These are phyloP conservation scores for Paraleonurus japonicus DNA, from an alignment of 257 asterid species.

Conservation along the genomic window DNA sequence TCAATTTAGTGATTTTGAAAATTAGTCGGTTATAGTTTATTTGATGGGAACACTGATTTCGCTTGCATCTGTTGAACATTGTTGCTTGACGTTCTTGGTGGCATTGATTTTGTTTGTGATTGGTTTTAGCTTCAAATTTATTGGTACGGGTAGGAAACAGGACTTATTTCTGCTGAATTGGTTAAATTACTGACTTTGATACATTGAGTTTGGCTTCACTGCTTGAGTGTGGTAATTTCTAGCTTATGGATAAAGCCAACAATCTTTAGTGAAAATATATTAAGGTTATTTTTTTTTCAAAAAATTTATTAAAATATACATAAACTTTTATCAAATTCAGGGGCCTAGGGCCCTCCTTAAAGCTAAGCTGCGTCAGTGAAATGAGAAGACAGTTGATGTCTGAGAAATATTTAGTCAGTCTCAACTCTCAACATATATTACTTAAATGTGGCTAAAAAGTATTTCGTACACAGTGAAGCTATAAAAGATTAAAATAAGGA, in stretches of 20 bases:
- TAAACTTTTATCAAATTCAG: background rate
- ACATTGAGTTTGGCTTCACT: background rate
- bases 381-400: background rate
- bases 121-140: background rate
- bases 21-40: background rate
- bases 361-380: background rate
- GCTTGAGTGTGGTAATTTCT: background rate
- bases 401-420: background rate
- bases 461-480: background rate
- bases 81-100: background rate
- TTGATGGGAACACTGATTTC: background rate
- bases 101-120: background rate
- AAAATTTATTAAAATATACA: background rate
- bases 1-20: background rate
- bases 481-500: background rate
- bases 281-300: background rate
- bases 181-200: background rate
- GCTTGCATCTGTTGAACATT: background rate
- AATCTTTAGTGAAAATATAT: background rate
- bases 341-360: background rate
- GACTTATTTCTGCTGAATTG: background rate
- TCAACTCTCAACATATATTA: background rate
- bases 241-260: background rate
- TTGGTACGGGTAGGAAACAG: background rate
- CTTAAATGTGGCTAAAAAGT: background rate